These are phyloP conservation scores for Penstemon eatonii DNA, from an alignment of 257 asterid species.

Conservation along the genomic window DNA sequence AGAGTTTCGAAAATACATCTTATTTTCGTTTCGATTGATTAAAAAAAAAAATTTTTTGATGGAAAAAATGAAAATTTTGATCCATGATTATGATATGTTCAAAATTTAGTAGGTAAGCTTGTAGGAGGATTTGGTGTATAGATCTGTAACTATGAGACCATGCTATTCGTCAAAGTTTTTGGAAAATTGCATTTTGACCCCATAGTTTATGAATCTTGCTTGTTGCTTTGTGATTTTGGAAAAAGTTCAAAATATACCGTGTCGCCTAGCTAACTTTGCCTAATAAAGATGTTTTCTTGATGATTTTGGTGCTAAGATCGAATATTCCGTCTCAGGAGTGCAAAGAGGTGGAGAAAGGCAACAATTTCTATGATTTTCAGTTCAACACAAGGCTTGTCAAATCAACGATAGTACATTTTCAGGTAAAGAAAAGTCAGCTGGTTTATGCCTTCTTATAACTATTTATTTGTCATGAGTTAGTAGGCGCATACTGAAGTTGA, in stretches of 20 bases:
- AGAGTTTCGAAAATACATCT: too few relatives aligned
- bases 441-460: constrained; percentile 11
- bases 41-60: too few relatives aligned
- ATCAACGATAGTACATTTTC: constrained; percentile 93
- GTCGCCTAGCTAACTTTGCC: background rate
- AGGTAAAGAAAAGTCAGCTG: constrained; percentile 52
- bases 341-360: constrained; percentile 75
- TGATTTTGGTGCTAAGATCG: constrained; percentile 23
- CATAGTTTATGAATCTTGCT: background rate
- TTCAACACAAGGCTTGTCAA: constrained; percentile 89
- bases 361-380: constrained; percentile 74
- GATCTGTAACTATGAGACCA: background rate
- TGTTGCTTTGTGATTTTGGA: background rate
- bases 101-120: background rate
- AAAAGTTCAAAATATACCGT: background rate
- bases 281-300: background rate
- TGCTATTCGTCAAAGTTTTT: background rate
- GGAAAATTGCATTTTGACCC: background rate
- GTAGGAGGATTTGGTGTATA: background rate
- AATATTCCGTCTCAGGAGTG: constrained; percentile 50
- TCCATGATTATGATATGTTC: too few relatives aligned
- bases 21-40: too few relatives aligned
- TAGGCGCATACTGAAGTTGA: background rate
- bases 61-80: too few relatives aligned
- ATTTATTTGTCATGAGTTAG: constrained; percentile 4